Base-by-base conservation (phyloP, 192 early-diverging fungal species). In the Rhizoclosmatium globosum region DNA sequence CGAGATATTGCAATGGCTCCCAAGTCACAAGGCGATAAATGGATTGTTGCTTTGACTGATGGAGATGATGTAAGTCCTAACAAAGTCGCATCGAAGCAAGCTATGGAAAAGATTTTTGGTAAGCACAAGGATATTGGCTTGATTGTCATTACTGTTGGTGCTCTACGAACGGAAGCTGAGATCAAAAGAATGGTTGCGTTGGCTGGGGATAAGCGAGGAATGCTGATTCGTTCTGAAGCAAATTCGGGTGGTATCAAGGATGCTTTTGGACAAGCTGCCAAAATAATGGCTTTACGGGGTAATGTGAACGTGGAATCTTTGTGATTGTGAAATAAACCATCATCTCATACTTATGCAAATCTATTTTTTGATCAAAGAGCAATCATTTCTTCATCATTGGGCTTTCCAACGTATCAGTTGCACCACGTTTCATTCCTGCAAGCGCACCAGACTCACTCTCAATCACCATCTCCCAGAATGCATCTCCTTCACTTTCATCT, bases 101-200 rank as follows among this genome's bases (percentile, higher is more conserved):
- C n/a, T 11, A 65, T 60, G 6, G 4, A 47, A 46, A 21, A 58
- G 38, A 38, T 78, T 2, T 39, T 71, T 15, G 13, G 3, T 41
- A 58, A 2, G 57, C 7, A 70, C 47, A 13, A 39, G 3, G 42
- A n/a, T 41, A 43, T 78, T n/a, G 77, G 77, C 21, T 11, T 78
- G 50, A 78, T 78, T 78, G 77, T 78, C 4, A 78, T 78, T 31
- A 70, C 77, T 23, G 77, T 78, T 2, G 77, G 77, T 1, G 17
- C 23, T 15, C 45, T 78, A 15, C 7, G 9, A 3, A 70, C 44
- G n/a, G 67, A 70, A 44, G 31, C 15, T 13, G 56, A 68, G 41
- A 78, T 78, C 44, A 9, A 39, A 9, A 11, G 23, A 9, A 70
- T 78, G 65, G 23, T 78, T 6, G 57, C 6, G 1, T 15, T 6